Evolutionary conservation across 495 filamentous ascomycete species (phyloP).

Genomic region (Cudoniella acicularis): DNA sequence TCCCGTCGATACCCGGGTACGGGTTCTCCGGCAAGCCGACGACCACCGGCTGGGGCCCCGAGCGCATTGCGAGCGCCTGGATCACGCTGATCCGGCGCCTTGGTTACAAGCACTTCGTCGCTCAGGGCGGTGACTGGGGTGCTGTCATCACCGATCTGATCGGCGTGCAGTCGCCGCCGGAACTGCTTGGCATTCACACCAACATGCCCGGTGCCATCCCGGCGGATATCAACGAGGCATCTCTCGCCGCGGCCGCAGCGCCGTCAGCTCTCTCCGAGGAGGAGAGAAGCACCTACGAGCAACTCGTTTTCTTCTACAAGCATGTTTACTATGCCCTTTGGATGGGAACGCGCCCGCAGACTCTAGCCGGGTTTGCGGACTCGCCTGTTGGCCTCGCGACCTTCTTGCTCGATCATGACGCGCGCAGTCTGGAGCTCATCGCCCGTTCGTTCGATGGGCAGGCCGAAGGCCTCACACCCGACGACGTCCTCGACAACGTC

Average conservation of each 20-base stretch:
- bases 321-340: too few species aligned
- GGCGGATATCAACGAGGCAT: neutral
- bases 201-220: neutral
- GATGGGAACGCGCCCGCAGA: too few species aligned
- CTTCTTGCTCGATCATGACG: neutral
- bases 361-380: neutral
- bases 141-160: conserved; percentile 18
- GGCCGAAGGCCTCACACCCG: neutral
- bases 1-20: conserved; percentile 35
- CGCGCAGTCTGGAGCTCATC: too few species aligned
- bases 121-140: conserved; percentile 33
- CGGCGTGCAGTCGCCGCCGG: neutral
- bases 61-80: conserved; percentile 18
- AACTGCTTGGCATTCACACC: neutral
- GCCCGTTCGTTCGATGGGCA: too few species aligned
- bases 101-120: conserved; percentile 29
- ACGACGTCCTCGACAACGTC: neutral
- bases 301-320: too few species aligned
- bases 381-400: conserved; percentile 2
- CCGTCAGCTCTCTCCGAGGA: neutral
- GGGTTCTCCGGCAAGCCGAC: conserved; percentile 29
- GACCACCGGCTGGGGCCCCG: conserved; percentile 23
- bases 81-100: conserved; percentile 28
- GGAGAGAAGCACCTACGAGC: conserved; percentile 1
- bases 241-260: neutral